phyloP scores from a whole-genome alignment of 176 grass and related monocot genomes.

The Ensete ventricosum region DNA sequence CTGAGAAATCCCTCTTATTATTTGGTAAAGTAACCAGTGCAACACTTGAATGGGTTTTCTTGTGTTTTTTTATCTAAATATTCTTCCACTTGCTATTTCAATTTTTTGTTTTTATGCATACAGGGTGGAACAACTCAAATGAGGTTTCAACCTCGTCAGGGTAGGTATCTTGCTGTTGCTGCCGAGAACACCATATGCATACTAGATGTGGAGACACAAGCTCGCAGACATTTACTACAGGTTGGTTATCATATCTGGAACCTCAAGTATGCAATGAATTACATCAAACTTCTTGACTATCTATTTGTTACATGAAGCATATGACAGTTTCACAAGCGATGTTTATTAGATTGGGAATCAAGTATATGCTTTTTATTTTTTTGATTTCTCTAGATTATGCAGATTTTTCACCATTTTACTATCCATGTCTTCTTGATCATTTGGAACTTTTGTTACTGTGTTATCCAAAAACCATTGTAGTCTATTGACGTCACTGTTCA shows the following conservation, averaged over 20 bases:
- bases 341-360: background rate
- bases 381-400: too few species aligned
- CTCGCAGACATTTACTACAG: constrained; percentile 11
- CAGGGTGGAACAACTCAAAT: constrained; percentile 28
- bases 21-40: too few species aligned
- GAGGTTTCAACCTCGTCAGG: constrained; percentile 26
- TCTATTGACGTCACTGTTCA: background rate
- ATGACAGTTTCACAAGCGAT: background rate
- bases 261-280: background rate
- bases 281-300: background rate
- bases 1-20: too few species aligned
- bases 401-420: too few species aligned
- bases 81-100: background rate
- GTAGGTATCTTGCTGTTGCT: constrained; percentile 20
- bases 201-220: constrained; percentile 25
- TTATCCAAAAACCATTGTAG: background rate
- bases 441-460: background rate
- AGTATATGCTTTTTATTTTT: too few species aligned
- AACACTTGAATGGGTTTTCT: background rate
- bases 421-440: too few species aligned
- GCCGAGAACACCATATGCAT: constrained; percentile 19
- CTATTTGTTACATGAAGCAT: background rate
- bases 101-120: background rate
- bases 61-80: background rate
- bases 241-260: background rate